Evolutionary conservation across 2,329 filamentous ascomycete species (phyloP), one percentile per base, ranked within the genome.

Genomic region (Aspergillus luchuensis): DNA sequence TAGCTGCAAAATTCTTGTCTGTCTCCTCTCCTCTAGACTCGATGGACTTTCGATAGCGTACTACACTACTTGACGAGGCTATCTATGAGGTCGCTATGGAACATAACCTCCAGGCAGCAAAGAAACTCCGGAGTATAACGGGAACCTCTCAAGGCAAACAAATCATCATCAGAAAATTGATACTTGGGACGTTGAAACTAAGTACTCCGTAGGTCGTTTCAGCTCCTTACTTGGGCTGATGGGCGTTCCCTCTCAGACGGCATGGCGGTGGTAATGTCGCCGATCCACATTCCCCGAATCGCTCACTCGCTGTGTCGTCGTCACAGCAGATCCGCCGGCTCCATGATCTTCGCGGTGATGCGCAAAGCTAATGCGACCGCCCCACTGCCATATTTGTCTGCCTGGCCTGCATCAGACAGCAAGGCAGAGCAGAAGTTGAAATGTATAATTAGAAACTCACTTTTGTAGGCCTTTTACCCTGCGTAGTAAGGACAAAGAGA

Each of bases 221-320:
- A 45, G 8, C 56, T 61, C 59, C 56, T 61, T 61, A 51, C 59
- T 45, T 58, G 33, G 33, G 15, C 45, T 47, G 33, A 5, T 36
- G 33, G 30, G 33, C 33, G 33, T 36, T 48, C n/a, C 45, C 19
- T 33, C 10, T 41, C 41, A 41, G 53, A 47, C 53, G 53, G 53
- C 23, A 43, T 55, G 52, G 52, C 52, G 52, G 11, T 36, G 33
- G 38, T 55, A 13, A 43, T 54, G 23, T 30, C 11, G 52, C 52
- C 38, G 52, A 55, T 47, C 53, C 25, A 17, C 39, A 41, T 43
- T 45, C 39, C 53, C 25, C 25, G 17, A 56, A 21, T 55, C 36
- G 43, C 23, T 19, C 13, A 28, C 21, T 56, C n/a, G 39, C 53
- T 36, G 33, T 11, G 33, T 36, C 33, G 41, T 56, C 39, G 11